Conservation (phyloP, 164 flowering plant species). For the Annona squamosa region DNA sequence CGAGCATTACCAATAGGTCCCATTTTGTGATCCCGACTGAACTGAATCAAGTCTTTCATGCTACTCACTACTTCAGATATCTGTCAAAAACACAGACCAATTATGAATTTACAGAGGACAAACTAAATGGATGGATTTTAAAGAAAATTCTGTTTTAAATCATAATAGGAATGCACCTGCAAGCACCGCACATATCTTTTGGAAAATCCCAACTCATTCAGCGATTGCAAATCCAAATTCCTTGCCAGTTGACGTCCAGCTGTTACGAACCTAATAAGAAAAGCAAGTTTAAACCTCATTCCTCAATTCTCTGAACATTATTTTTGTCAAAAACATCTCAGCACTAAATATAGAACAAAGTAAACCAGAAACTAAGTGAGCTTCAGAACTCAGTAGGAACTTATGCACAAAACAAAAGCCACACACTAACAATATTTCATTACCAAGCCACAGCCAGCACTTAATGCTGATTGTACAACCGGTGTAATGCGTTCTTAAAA, state of each 20-base stretch:
- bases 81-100: conserved; percentile 29
- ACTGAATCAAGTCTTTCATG: conserved; percentile 89
- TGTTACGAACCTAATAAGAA: conserved; percentile 54
- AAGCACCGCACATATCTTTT: conserved; percentile 93
- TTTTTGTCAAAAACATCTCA: too few relatives aligned
- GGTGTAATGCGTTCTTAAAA: background rate
- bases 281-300: background rate
- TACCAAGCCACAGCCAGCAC: background rate
- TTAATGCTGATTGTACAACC: background rate
- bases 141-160: background rate
- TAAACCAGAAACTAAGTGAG: background rate
- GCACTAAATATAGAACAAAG: background rate
- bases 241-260: conserved; percentile 89
- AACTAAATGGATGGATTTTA: background rate
- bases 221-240: conserved; percentile 77
- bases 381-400: background rate
- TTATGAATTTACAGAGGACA: background rate
- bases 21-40: conserved; percentile 53
- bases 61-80: conserved; percentile 92
- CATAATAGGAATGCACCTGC: conserved; percentile 43
- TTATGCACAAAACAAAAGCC: background rate
- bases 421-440: background rate
- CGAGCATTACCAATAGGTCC: conserved; percentile 75
- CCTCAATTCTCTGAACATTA: background rate
- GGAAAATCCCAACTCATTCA: conserved; percentile 94